These are phyloP conservation scores for Gamsiella multidivaricata DNA, from an alignment of 192 early-diverging fungal genomes.

Conservation along the genomic window DNA sequence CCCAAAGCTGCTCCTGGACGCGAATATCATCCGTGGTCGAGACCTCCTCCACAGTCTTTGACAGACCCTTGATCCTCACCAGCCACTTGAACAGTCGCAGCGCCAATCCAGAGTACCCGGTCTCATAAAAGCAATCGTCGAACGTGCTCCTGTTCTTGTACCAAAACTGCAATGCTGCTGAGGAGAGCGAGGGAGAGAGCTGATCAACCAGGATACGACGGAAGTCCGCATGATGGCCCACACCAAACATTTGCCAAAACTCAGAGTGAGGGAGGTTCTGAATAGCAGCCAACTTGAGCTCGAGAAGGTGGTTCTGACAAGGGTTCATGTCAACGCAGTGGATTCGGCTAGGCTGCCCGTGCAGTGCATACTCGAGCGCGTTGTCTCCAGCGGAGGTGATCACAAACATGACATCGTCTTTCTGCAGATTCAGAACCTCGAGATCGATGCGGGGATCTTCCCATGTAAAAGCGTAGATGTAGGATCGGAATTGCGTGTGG, in stretches of 20 bases:
- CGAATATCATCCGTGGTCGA: conserved; percentile 63
- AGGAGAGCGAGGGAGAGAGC: conserved; percentile 77
- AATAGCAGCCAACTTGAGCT: conserved; percentile 84
- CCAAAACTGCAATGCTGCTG: conserved; percentile 85
- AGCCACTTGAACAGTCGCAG: conserved; percentile 74
- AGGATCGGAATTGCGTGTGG: conserved; percentile 81
- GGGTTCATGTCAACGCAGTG: conserved; percentile 91
- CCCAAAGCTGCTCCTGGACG: conserved; percentile 74
- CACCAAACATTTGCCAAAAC: conserved; percentile 86
- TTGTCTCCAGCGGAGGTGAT: conserved; percentile 90
- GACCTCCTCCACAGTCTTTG: conserved; percentile 65
- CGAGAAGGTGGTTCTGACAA: conserved; percentile 92
- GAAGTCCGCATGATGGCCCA: conserved; percentile 73
- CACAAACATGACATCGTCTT: conserved; percentile 77
- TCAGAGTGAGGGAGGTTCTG: conserved; percentile 66
- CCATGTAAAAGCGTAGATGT: conserved; percentile 91
- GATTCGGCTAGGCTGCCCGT: conserved; percentile 73
- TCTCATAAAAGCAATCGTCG: conserved; percentile 78
- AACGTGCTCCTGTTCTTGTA: conserved; percentile 68
- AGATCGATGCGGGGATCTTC: conserved; percentile 84
- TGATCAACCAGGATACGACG: conserved; percentile 67
- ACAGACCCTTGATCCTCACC: conserved; percentile 66
- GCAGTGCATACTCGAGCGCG: conserved; percentile 79
- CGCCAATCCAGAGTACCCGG: conserved; percentile 86
- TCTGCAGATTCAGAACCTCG: conserved; percentile 71